Percentiles rank a stretch among this genome's conserved stretches.
Evolutionary conservation across 345 rosid species (phyloP).

Genomic region (Pistacia integerrima): DNA sequence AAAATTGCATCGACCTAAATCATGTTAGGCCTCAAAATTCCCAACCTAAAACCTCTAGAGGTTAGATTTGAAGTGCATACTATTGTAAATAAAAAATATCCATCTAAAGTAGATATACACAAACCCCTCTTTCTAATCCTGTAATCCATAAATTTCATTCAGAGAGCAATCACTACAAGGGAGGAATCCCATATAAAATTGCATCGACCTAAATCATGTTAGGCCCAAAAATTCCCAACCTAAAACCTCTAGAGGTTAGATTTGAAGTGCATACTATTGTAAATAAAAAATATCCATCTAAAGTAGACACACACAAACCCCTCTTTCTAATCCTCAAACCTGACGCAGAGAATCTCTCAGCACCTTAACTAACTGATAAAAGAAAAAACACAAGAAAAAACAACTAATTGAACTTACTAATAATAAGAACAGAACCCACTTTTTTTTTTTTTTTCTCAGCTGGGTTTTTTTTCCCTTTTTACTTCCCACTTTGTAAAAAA

Average conservation of each 20-base stretch:
- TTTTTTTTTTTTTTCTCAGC: background rate
- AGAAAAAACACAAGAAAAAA: background rate
- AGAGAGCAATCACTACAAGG: background rate
- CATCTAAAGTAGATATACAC: background rate
- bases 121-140: constrained; percentile 25
- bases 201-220: background rate
- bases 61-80: background rate
- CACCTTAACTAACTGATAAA: background rate
- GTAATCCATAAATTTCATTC: background rate
- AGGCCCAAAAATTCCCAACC: background rate
- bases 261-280: background rate
- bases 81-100: no score
- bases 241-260: background rate
- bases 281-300: background rate
- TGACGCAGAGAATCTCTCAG: background rate
- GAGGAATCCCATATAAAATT: background rate
- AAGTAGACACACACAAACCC: background rate
- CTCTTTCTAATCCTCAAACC: background rate
- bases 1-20: background rate
- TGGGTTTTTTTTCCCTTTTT: background rate
- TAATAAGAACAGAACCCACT: no score
- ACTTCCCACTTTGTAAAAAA: background rate
- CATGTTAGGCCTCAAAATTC: background rate
- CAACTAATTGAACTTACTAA: background rate
- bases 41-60: background rate